These are phyloP conservation scores for Paraphoma chrysanthemicola DNA, from an alignment of 2,329 filamentous ascomycete species.

Conservation along the genomic window DNA sequence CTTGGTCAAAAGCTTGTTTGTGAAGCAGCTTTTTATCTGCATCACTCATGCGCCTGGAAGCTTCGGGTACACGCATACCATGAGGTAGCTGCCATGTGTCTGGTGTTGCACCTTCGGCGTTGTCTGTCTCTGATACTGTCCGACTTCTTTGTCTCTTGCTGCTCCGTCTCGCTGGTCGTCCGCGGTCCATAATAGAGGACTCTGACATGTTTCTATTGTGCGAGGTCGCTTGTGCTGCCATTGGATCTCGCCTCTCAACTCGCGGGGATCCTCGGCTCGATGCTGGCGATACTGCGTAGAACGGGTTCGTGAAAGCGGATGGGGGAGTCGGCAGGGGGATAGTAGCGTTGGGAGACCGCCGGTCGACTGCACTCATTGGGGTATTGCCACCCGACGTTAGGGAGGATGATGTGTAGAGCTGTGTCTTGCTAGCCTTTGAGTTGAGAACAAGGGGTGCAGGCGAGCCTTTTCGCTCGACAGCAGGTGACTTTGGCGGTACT, in stretches of 20 bases:
- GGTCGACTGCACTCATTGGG: constrained; percentile 36
- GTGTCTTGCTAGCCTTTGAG: constrained; percentile 39
- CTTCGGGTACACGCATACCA: constrained; percentile 47
- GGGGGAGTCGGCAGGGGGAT: constrained; percentile 37
- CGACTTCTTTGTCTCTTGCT: constrained; percentile 42
- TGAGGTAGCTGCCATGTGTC: constrained; percentile 47
- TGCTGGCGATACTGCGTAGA: constrained; percentile 38
- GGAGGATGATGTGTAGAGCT: constrained; percentile 40
- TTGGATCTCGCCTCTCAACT: constrained; percentile 40
- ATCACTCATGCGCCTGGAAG: constrained; percentile 40
- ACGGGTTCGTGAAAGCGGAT: constrained; percentile 40
- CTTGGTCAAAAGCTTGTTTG: constrained; percentile 48
- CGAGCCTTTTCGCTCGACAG: constrained; percentile 41
- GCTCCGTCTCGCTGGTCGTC: constrained; percentile 41
- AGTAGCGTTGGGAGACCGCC: constrained; percentile 41
- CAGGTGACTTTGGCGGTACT: constrained; percentile 48
- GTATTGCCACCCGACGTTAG: constrained; percentile 31
- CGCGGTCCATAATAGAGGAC: constrained; percentile 48
- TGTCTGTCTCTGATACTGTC: constrained; percentile 43
- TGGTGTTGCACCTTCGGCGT: constrained; percentile 22
- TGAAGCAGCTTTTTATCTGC: constrained; percentile 46
- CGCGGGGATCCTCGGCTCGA: constrained; percentile 41
- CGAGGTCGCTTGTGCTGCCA: constrained; percentile 20
- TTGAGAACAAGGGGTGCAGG: constrained; percentile 41
- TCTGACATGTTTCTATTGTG: constrained; percentile 48